phyloP scores from a whole-genome alignment of 345 rosid genomes.

The Acer negundo region DNA sequence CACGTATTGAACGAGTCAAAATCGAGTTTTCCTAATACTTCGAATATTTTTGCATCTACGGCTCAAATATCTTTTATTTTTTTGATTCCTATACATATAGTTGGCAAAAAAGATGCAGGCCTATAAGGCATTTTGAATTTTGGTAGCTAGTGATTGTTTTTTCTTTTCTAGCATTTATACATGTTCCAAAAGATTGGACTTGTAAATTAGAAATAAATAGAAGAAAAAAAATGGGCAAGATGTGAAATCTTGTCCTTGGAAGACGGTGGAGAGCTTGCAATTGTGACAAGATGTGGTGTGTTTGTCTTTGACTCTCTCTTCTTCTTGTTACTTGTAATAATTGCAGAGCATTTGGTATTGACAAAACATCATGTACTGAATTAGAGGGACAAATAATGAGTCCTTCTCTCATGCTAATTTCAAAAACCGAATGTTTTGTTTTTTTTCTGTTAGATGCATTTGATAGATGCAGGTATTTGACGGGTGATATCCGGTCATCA shows the following conservation, averaged over 20 bases:
- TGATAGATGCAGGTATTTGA: neutral
- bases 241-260: neutral
- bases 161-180: neutral
- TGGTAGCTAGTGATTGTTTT: neutral
- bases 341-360: neutral
- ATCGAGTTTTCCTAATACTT: neutral
- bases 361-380: neutral
- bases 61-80: neutral
- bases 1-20: neutral
- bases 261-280: neutral
- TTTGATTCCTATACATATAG: neutral
- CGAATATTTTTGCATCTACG: neutral
- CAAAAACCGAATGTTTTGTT: neutral
- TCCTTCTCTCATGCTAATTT: neutral
- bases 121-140: neutral
- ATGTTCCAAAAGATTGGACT: neutral
- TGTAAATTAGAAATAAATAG: neutral
- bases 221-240: neutral
- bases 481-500: neutral
- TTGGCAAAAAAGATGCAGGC: conserved; percentile 7
- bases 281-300: neutral
- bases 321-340: neutral
- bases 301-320: neutral
- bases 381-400: neutral
- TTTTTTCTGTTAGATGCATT: neutral